Evolutionary conservation across 2,329 filamentous ascomycete species (phyloP), one percentile per base, ranked within the genome.

Genomic region (Fonsecaea nubica): DNA sequence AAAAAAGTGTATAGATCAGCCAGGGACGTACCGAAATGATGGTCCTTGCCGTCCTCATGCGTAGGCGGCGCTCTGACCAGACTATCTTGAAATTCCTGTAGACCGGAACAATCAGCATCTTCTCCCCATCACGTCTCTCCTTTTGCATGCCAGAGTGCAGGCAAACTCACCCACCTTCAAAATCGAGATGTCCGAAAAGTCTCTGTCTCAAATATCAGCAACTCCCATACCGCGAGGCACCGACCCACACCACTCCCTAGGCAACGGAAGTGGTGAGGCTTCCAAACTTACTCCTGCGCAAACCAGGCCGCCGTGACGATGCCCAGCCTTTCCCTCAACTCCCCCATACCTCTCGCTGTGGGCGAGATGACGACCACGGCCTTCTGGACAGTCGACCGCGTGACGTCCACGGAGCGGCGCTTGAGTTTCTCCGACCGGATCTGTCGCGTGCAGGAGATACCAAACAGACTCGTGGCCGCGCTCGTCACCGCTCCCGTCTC

Each of bases 271-370:
- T n/a, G 4, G 10, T 10, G 35, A 10, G 68, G 40, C 32, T 52
- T 65, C 59, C 33, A 25, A 13, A 79, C 80, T 68, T 81, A 87
- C 86, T 82, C 90, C 83, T 99, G 95, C 68, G 90, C 92, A 80
- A 99, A 99, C 95, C 95, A 99, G 30, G 94, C 94, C 73, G 89
- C 91, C 3, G 94, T 97, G 15, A 99, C 93, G 36, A 97, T 89
- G 57, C 91, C 91, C 70, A 99, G 82, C 72, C 95, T 90, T 79
- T 98, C 92, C 74, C 94, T 89, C 76, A 99, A 82, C 81, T 95
- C 91, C 63, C 93, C 93, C 78, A 99, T 96, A 74, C 89, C 89
- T 75, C 95, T 91, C 8, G 95, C 95, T 69, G 88, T 92, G 78
- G 97, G 92, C 62, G 92, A 93, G 72, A 99, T 92, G 63, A 97